Conservation (phyloP, 495 filamentous ascomycete species). For the Thermothielavioides terrestris region DNA sequence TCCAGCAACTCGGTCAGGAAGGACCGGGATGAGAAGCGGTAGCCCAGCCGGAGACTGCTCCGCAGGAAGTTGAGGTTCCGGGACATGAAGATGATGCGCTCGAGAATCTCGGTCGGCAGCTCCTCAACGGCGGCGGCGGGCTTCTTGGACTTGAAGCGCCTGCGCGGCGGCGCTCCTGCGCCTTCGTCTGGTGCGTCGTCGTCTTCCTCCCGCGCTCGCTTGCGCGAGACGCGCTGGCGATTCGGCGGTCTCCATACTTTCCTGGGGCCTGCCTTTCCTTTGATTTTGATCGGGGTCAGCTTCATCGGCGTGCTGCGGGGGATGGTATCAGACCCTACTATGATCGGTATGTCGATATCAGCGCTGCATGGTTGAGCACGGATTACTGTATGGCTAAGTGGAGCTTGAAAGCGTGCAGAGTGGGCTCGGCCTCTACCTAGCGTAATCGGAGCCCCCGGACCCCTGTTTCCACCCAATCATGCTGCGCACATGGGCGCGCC, state of each 20-base stretch:
- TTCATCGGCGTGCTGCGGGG: background rate
- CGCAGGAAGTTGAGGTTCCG: conserved; percentile 32
- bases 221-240: conserved; percentile 1
- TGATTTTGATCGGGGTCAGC: conserved; percentile 21
- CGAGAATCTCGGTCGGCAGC: conserved; percentile 36
- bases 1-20: conserved; percentile 24
- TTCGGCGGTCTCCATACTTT: conserved; percentile 15
- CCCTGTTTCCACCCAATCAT: too few relatives aligned
- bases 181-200: background rate
- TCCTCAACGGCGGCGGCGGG: conserved; percentile 25
- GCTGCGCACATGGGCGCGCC: too few relatives aligned
- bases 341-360: too few relatives aligned
- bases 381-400: too few relatives aligned
- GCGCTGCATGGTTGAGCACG: too few relatives aligned
- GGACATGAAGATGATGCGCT: conserved; percentile 32
- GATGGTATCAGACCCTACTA: background rate
- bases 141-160: conserved; percentile 11
- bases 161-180: background rate
- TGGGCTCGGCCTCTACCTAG: too few relatives aligned
- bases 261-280: conserved; percentile 14
- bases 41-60: conserved; percentile 28
- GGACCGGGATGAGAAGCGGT: conserved; percentile 22
- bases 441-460: too few relatives aligned
- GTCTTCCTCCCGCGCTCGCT: background rate
- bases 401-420: too few relatives aligned